Percentiles rank a stretch among this genome's conserved stretches.
Conservation (phyloP, 106 monocot species). For the Allium sativum region DNA sequence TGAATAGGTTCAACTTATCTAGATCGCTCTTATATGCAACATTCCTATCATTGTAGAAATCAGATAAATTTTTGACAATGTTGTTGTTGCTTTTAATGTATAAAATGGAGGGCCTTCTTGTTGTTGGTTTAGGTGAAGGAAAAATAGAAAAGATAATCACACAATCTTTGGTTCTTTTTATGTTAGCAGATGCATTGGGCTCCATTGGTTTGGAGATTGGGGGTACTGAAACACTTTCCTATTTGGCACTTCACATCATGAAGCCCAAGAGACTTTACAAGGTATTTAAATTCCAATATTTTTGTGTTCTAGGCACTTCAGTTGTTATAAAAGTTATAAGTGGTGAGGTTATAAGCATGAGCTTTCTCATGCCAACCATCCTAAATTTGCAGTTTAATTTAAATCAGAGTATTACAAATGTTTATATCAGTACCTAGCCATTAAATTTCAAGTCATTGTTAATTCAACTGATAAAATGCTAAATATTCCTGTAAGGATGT, state of each 20-base stretch:
- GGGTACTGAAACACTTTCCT: conserved; percentile 66
- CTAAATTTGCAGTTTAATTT: no score
- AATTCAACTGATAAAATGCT: no score
- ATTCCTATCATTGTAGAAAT: conserved; percentile 85
- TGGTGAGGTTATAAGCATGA: no score
- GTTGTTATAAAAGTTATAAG: no score
- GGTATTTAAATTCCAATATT: no score
- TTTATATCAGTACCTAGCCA: no score
- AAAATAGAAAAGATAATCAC: conserved; percentile 88
- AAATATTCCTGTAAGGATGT: no score
- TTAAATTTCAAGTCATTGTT: no score
- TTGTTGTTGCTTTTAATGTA: conserved; percentile 81
- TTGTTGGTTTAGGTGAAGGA: conserved; percentile 77
- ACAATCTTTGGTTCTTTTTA: conserved; percentile 80
- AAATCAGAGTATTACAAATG: no score
- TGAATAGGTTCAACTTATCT: conserved; percentile 70
- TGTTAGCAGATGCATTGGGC: conserved; percentile 93
- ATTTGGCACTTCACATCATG: conserved; percentile 73
- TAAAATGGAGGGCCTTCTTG: conserved; percentile 89
- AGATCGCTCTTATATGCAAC: conserved; percentile 92
- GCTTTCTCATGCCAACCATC: no score
- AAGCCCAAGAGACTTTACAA: conserved; percentile 55
- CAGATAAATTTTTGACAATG: conserved; percentile 84
- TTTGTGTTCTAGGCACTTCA: neutral
- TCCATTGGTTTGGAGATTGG: conserved; percentile 85